Base-by-base conservation (phyloP, 2,329 filamentous ascomycete genomes). In the Parascedosporium putredinis region DNA sequence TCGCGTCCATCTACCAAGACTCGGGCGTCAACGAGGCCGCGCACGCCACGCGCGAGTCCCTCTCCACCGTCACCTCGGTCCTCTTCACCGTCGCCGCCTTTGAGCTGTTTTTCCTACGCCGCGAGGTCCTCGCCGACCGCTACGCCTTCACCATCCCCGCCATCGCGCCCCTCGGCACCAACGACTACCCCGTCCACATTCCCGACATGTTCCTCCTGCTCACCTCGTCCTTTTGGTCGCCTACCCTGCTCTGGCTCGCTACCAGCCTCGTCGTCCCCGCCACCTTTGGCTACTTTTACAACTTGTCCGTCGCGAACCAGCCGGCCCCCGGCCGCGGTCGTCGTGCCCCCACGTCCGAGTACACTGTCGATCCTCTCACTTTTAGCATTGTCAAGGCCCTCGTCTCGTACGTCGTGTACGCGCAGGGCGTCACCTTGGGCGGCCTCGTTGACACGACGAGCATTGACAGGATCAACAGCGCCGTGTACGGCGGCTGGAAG, bases 321-420 rank as follows among this genome's bases (percentile, higher is more conserved):
- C 54, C 60, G 55, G 59, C 62, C 57, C 52, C 62, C 58, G 58
- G 62, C 22, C 64, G 66, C 54, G 55, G 62, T 55, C 58, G 62
- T 40, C 69, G 71, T 55, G 72, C 70, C 56, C 73, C 72, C 61
- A 62, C 61, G 47, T 63, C 68, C 34, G 76, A 79, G 55, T 81
- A 83, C 55, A 69, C 74, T 5, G 81, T 91, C 55, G 93, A 98
- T 63, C 90, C 90, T 3, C 70, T 97, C 61, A 86, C 84, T 20
- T 98, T 94, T 69, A 95, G 90, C 70, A 82, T 97, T 51, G 80
- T 80, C 58, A 95, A 95, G 72, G 90, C 85, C 0, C 64, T 97
- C 50, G 67, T 90, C 52, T 82, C 86, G 6, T 95, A 86, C 64
- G 75, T 91, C 29, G 82, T 95, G 16, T 95, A 90, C 62, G 79